These are phyloP conservation scores for Triticum timopheevii DNA, from an alignment of 176 grass and related monocot genomes.

Conservation along the genomic window DNA sequence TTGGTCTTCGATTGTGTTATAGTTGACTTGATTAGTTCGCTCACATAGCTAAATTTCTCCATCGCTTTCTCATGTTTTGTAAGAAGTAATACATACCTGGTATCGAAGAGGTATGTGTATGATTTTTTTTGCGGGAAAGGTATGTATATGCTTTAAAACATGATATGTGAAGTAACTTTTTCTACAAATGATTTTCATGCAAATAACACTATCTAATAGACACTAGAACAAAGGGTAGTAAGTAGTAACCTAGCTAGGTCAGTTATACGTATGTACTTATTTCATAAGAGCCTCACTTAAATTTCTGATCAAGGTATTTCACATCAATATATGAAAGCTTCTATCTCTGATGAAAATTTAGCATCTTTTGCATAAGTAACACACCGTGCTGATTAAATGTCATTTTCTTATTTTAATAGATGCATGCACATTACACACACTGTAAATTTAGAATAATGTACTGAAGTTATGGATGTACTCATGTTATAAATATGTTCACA, in stretches of 20 bases:
- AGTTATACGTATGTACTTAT: background rate
- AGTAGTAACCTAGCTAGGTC: background rate
- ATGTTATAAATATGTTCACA: background rate
- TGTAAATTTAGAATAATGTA: background rate
- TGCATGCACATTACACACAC: background rate
- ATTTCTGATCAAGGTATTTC: no score
- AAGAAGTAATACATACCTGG: background rate
- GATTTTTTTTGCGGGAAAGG: background rate
- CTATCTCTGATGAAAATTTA: background rate
- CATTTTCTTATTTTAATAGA: background rate
- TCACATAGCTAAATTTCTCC: background rate
- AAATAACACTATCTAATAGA: background rate
- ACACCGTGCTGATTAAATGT: background rate
- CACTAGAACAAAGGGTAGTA: background rate
- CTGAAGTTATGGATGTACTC: background rate
- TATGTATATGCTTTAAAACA: background rate
- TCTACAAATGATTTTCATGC: background rate
- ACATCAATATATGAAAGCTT: background rate
- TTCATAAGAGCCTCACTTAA: background rate
- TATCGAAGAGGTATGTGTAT: background rate
- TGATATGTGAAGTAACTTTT: background rate
- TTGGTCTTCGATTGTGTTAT: background rate
- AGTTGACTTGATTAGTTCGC: background rate
- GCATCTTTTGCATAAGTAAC: background rate
- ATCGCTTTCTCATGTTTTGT: background rate